Evolutionary conservation across 2,329 filamentous ascomycete genomes (phyloP).

Genomic region (Colletotrichum zoysiae): DNA sequence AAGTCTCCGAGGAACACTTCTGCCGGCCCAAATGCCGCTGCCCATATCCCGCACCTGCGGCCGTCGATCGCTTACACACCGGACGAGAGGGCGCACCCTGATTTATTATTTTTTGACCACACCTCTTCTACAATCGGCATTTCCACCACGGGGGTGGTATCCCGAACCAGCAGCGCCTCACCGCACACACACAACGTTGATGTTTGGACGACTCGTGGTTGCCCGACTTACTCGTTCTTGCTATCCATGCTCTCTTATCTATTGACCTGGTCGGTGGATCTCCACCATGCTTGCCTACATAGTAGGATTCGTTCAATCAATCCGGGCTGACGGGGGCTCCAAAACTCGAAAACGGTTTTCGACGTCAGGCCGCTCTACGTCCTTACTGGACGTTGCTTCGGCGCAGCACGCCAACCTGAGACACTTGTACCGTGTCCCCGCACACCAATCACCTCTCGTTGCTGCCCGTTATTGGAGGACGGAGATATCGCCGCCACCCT

Average conservation of each 20-base stretch:
- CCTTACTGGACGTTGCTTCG: constrained; percentile 25
- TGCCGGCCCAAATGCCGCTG: constrained; percentile 12
- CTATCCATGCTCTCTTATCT: neutral
- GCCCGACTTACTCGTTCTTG: constrained; percentile 1
- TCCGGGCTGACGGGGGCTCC: neutral
- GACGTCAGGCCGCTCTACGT: neutral
- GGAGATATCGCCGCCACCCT: constrained; percentile 36
- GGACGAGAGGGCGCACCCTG: neutral
- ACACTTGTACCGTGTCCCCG: constrained; percentile 20
- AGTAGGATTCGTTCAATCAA: neutral
- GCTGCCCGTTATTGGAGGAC: constrained; percentile 22
- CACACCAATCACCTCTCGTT: constrained; percentile 9
- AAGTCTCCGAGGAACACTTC: constrained; percentile 17
- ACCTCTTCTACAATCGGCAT: neutral
- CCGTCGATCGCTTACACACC: constrained; percentile 3
- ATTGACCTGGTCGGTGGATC: neutral
- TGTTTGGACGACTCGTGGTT: constrained; percentile 10
- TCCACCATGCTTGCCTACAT: neutral
- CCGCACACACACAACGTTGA: neutral
- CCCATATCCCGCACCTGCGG: constrained; percentile 11
- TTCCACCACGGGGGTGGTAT: neutral
- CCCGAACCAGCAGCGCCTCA: neutral
- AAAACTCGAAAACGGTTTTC: neutral
- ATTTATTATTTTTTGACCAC: too few relatives aligned
- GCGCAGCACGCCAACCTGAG: constrained; percentile 33